Evolutionary conservation across 1,139 yeast genomes (phyloP), one percentile per base, ranked within the genome.

Genomic region (Scheffersomyces quercinus): DNA sequence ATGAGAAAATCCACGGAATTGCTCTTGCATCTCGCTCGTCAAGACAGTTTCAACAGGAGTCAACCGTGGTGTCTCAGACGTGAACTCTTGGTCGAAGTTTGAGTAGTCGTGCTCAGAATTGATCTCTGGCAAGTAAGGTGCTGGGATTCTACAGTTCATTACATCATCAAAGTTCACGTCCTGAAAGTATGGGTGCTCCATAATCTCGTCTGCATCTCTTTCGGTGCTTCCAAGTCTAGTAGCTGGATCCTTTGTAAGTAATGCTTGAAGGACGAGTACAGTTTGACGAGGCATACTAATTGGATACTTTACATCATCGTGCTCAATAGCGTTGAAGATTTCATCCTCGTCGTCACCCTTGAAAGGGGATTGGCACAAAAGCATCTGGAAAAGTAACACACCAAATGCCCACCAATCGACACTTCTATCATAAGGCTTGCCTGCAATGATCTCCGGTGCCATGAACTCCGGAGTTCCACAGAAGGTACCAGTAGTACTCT

Each of bases 391-490:
- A 50, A 95, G 73, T 52, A 93, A 75, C 30, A 95, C 98, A 42
- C 99, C 99, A 73, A 91, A 89, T 0, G 99, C 98, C 99, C 99
- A 93, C 99, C 99, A 95, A 67, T 93, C 99, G 42, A 93, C 99
- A 38, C 95, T 87, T 56, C 96, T 82, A 40, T 90, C 95, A 60
- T 93, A 93, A 48, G 85, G 86, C 64, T 90, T 96, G 44, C 95
- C 98, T 45, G 88, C 83, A 58, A 95, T 77, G 55, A 93, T 91
- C 67, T 93, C 99, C 0, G 99, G 99, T 1, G 99, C 99, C 97
- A 93, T 93, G 57, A 93, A 89, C 64, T 93, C 99, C 0, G 99
- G 99, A 1, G 99, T 93, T 57, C 99, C 99, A 72, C 99, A 95
- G 69, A 93, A 93, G 0, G 99, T 93, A 9, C 93, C 88, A 0